Evolutionary conservation across 2,329 filamentous ascomycete genomes (phyloP), one percentile per base, ranked within the genome.

Genomic region (Fusarium sp.): DNA sequence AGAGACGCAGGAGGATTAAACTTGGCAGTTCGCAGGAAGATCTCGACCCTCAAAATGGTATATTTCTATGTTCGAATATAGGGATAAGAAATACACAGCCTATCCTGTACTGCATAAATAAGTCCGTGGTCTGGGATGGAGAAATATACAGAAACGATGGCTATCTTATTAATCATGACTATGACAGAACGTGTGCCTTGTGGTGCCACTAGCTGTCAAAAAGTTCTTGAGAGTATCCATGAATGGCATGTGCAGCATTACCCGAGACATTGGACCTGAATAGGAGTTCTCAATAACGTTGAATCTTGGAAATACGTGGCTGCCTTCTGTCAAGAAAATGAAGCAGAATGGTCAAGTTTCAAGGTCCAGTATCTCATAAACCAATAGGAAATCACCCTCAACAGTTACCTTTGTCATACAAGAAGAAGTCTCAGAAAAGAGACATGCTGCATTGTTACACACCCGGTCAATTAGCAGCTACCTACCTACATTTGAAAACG

Each of bases 181-280:
- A 63, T 69, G 60, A 59, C 54, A 46, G 47, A 62, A 52, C 52
- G 23, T 49, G 49, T 59, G 52, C 49, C 54, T 35, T 60, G 66
- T 70, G 66, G 69, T 72, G 66, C 66, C 69, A 72, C 69, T 66
- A 49, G 39, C 39, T 18, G 11, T 13, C n/a, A 48, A 55, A 57
- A 70, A 61, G 59, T 62, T 68, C 68, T 49, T 31, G n/a, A 52
- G 43, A 42, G 33, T 35, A 72, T 71, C 35, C 35, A 26, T 52
- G 28, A 38, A 41, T 66, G 63, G 49, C 46, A 49, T 39, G 21
- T 47, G 47, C 37, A 42, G 29, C 41, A 24, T 21, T 42, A 61
- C 26, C 23, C 24, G 20, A 55, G 42, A 41, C 21, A 26, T 68
- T 48, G 50, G 48, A 49, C 23, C 20, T 56, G 24, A 23, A 43